phyloP scores from a whole-genome alignment of 192 early-diverging fungal species.

The Coemansia sp. region DNA sequence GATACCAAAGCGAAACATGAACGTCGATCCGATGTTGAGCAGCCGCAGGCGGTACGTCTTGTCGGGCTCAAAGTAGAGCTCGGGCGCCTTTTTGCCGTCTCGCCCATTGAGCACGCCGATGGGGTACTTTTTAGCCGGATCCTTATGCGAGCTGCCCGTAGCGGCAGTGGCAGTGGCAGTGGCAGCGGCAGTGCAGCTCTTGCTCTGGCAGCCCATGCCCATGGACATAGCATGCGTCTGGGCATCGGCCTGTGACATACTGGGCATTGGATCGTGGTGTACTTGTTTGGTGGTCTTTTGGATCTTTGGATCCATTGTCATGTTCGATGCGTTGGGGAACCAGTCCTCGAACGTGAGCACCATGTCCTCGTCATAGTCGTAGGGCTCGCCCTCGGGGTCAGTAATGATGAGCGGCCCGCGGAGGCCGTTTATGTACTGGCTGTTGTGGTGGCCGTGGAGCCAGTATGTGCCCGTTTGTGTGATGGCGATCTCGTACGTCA shows the following conservation, averaged over 20 bases:
- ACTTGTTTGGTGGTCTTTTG: background rate
- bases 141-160: background rate
- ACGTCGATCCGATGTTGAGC: constrained; percentile 71
- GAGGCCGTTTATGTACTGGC: constrained; percentile 82
- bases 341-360: constrained; percentile 70
- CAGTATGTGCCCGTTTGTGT: constrained; percentile 82
- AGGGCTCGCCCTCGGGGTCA: constrained; percentile 57
- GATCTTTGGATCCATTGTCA: constrained; percentile 2
- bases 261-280: background rate
- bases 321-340: constrained; percentile 55
- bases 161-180: too few relatives aligned
- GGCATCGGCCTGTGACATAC: background rate
- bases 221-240: background rate
- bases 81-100: constrained; percentile 55
- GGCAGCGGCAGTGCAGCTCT: background rate
- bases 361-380: constrained; percentile 71
- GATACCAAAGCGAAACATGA: constrained; percentile 72
- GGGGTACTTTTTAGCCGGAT: constrained; percentile 22
- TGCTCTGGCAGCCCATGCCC: background rate
- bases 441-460: constrained; percentile 71
- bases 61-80: constrained; percentile 66
- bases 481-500: constrained; percentile 71
- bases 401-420: constrained; percentile 71
- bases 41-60: constrained; percentile 83
- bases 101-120: constrained; percentile 61